Evolutionary conservation across 768 basidiomycete species (phyloP).

Genomic region (Pisolithus tinctorius): DNA sequence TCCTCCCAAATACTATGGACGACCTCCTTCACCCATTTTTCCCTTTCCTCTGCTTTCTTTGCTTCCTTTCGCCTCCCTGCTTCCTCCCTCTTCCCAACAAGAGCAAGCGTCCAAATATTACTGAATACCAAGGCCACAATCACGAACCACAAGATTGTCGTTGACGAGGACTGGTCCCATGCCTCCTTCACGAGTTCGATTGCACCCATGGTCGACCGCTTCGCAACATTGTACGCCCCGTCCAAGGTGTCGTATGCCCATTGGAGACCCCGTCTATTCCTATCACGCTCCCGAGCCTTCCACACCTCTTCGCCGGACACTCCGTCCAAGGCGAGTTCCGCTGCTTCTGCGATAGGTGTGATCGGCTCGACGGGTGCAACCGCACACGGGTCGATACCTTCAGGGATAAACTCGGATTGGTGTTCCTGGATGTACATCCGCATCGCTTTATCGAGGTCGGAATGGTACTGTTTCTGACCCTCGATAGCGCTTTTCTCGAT

Average conservation of each 20-base stretch:
- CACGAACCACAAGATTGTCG: constrained; percentile 65
- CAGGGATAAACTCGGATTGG: constrained; percentile 82
- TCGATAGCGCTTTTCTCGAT: constrained; percentile 90
- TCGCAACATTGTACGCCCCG: constrained; percentile 66
- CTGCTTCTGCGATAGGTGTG: constrained; percentile 14
- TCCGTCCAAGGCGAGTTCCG: constrained; percentile 6
- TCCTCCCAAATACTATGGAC: constrained; percentile 71
- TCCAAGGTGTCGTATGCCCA: constrained; percentile 88
- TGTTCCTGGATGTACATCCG: constrained; percentile 85
- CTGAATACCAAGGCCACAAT: constrained; percentile 68
- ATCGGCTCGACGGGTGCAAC: constrained; percentile 43
- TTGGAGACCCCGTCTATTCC: constrained; percentile 66
- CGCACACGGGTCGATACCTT: constrained; percentile 58
- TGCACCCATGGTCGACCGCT: constrained; percentile 61
- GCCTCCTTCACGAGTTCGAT: constrained; percentile 73
- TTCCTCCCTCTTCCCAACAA: constrained; percentile 43
- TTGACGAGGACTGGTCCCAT: constrained; percentile 71
- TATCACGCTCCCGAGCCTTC: constrained; percentile 60
- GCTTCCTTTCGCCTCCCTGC: constrained; percentile 39
- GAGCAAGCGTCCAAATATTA: constrained; percentile 64
- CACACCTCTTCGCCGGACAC: constrained; percentile 12
- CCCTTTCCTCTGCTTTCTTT: constrained; percentile 57
- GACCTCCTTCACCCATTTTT: constrained; percentile 69
- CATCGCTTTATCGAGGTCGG: constrained; percentile 79
- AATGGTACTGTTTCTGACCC: constrained; percentile 84